Evolutionary conservation across 2,329 filamentous ascomycete genomes (phyloP), one percentile per base, ranked within the genome.

Genomic region (Thielaviopsis musarum): DNA sequence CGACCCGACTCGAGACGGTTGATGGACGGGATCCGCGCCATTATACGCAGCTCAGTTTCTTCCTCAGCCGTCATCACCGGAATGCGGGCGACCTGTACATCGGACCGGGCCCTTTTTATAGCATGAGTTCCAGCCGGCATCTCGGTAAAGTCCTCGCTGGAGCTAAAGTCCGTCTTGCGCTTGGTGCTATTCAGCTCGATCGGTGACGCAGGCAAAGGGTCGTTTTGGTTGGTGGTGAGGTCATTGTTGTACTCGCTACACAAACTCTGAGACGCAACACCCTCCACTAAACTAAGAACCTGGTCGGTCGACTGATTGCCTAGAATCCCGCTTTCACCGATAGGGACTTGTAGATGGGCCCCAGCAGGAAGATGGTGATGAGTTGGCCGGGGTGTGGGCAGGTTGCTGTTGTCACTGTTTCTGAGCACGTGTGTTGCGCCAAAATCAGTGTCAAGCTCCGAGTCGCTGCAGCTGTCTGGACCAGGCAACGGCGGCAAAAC

Each of bases 21-120:
- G 55, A 81, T 72, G 22, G 75, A 74, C 21, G 79, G 76, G 2
- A 83, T 69, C 28, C 72, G 70, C 1, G 72, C 74, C 48, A 80
- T 70, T 15, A 81, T 68, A 45, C 68, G 70, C 56, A 71, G 72
- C 61, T 81, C 77, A 34, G 72, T 70, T 13, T 70, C 67, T 21
- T 71, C 67, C 6, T 68, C 63, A 15, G 70, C 58, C 3, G 67
- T 63, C 19, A 73, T 71, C 19, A 74, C 66, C 49, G 73, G 70
- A 2, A 67, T 24, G 5, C 34, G 48, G 4, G 26, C 22, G 3
- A 45, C 24, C 5, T 34, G 28, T 3, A 48, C 38, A 56, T 77
- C 74, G 0, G 80, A 81, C 63, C 78, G 78, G 17, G 81, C 70
- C 64, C 78, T 71, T 66, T 83, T 83, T 66, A 81, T 75, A 0